These are phyloP conservation scores for Botrytis tulipae DNA, from an alignment of 2,329 filamentous ascomycete species.

Conservation along the genomic window DNA sequence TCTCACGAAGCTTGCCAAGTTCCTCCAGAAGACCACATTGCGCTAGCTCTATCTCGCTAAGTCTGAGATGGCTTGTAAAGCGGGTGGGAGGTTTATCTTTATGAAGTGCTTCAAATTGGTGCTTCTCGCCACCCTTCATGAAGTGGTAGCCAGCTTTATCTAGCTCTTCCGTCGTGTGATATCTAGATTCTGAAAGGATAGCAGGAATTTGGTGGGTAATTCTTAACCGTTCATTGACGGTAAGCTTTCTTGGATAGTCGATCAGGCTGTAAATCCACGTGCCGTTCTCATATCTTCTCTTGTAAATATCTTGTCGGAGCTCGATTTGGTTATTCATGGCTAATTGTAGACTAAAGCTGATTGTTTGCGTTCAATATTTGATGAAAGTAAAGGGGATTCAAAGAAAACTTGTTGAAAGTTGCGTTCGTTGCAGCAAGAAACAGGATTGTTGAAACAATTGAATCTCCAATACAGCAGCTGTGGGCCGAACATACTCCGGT, in stretches of 20 bases:
- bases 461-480: not conserved
- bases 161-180: not conserved
- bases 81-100: not conserved
- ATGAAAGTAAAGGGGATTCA: not conserved
- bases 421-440: not conserved
- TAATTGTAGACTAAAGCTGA: too few relatives aligned
- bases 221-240: not conserved
- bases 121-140: conserved; percentile 4
- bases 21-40: conserved; percentile 2
- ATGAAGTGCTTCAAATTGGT: not conserved
- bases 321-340: not conserved
- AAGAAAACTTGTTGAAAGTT: not conserved
- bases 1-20: not conserved
- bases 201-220: not conserved
- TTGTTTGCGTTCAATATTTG: not conserved
- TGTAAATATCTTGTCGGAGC: not conserved
- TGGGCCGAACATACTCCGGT: not conserved
- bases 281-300: not conserved
- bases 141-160: not conserved
- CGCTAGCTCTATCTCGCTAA: not conserved
- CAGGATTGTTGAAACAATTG: not conserved
- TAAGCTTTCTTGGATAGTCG: not conserved
- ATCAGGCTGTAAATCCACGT: not conserved
- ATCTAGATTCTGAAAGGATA: not conserved
- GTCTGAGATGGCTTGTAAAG: not conserved